phyloP scores from a whole-genome alignment of 805 yeast species.

The Metschnikowia similis region DNA sequence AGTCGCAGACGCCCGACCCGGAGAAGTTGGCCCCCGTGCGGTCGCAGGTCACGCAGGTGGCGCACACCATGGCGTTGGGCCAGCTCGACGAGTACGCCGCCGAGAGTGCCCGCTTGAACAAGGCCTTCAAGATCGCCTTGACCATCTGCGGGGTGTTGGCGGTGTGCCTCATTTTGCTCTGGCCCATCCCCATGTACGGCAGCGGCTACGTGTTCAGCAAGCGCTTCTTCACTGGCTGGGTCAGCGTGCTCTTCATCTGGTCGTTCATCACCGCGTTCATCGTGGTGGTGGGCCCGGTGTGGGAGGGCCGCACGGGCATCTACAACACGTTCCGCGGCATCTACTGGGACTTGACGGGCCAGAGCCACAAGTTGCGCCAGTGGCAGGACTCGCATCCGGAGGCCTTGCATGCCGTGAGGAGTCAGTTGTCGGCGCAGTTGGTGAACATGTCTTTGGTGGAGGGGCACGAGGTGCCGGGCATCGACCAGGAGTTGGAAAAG shows the following conservation, averaged over 20 bases:
- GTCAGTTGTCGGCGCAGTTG: conserved; percentile 46
- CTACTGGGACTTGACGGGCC: conserved; percentile 83
- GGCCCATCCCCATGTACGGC: conserved; percentile 98
- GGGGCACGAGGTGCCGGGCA: conserved; percentile 11
- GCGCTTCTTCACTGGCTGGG: conserved; percentile 85
- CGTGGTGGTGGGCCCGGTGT: conserved; percentile 66
- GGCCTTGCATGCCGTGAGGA: conserved; percentile 65
- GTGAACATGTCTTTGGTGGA: conserved; percentile 10
- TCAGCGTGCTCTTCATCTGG: conserved; percentile 79
- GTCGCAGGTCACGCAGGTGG: conserved; percentile 37
- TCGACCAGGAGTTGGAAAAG: conserved; percentile 14
- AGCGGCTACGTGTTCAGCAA: conserved; percentile 69
- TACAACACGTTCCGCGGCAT: conserved; percentile 66
- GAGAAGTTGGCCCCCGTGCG: conserved; percentile 32
- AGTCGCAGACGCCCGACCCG: conserved; percentile 14
- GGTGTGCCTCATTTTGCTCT: conserved; percentile 59
- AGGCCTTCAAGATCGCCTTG: conserved; percentile 60
- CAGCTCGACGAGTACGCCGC: conserved; percentile 24
- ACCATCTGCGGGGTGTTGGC: conserved; percentile 58
- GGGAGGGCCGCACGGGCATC: conserved; percentile 69
- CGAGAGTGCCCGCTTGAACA: conserved; percentile 50
- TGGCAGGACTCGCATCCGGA: conserved; percentile 80
- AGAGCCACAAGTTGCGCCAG: conserved; percentile 60
- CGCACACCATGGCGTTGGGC: conserved; percentile 32
- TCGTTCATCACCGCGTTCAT: conserved; percentile 59